These are phyloP conservation scores for Boechera retrofracta DNA, from an alignment of 345 rosid genomes.

Conservation along the genomic window DNA sequence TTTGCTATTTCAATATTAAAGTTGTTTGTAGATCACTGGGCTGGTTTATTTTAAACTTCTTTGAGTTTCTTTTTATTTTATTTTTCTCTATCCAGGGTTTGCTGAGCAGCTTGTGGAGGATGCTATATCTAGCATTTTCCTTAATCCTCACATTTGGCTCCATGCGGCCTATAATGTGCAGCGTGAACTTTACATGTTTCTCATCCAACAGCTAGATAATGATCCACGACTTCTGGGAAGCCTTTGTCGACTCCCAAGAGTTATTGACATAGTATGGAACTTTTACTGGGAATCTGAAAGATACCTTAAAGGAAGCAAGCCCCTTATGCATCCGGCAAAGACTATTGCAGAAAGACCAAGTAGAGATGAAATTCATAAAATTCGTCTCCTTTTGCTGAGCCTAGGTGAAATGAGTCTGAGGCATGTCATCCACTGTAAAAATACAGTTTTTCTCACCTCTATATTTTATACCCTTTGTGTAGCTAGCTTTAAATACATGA, in stretches of 20 bases:
- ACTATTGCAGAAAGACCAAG: constrained; percentile 78
- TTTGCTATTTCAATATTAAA: constrained; percentile 26
- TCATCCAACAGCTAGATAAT: constrained; percentile 81
- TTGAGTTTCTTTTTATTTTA: neutral
- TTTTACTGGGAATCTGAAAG: constrained; percentile 84
- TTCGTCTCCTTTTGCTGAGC: constrained; percentile 92
- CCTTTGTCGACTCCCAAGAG: constrained; percentile 79
- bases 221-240: constrained; percentile 77
- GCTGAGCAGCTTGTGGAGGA: constrained; percentile 83
- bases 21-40: neutral
- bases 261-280: constrained; percentile 76
- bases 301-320: constrained; percentile 77
- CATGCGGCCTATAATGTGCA: constrained; percentile 86
- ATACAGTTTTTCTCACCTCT: constrained; percentile 25
- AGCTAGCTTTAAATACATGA: constrained; percentile 29
- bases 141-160: constrained; percentile 87
- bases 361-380: constrained; percentile 82
- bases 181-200: constrained; percentile 94
- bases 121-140: constrained; percentile 83
- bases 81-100: constrained; percentile 54
- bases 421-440: constrained; percentile 56
- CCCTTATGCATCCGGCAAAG: constrained; percentile 73
- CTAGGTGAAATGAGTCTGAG: constrained; percentile 98
- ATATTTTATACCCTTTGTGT: constrained; percentile 11
- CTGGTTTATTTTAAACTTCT: constrained; percentile 11